Evolutionary conservation across 768 basidiomycete genomes (phyloP).

Genomic region (Tylopilus felleus): DNA sequence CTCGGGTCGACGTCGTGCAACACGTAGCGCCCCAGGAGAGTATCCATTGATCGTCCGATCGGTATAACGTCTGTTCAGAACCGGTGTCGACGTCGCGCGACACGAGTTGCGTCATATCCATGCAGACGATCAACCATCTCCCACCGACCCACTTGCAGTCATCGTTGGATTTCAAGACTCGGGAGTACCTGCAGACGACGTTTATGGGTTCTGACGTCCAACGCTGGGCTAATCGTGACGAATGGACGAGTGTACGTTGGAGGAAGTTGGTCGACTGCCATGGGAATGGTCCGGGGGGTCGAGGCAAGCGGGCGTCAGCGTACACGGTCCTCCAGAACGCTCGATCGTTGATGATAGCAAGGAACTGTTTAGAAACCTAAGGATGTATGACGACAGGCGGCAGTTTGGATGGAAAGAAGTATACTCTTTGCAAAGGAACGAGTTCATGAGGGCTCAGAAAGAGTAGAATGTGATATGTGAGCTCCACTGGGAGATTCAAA

Average conservation of each 20-base stretch:
- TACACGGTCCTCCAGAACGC: background rate
- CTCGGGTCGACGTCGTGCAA: background rate
- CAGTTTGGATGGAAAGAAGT: background rate
- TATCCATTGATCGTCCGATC: background rate
- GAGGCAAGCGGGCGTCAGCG: background rate
- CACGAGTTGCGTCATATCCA: background rate
- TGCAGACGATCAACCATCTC: background rate
- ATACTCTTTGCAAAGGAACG: background rate
- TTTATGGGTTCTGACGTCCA: background rate
- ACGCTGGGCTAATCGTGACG: background rate
- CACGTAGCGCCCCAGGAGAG: background rate
- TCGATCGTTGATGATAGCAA: background rate
- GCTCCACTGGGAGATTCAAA: background rate
- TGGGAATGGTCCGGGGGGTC: background rate
- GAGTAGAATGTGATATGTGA: background rate
- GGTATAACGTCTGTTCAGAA: background rate
- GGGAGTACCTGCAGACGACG: background rate
- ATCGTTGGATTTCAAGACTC: background rate
- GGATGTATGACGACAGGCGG: background rate
- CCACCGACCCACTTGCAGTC: background rate
- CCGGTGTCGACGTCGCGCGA: background rate
- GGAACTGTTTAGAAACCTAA: background rate
- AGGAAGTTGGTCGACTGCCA: background rate
- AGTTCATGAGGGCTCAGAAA: background rate
- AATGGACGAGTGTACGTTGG: background rate